Evolutionary conservation across 306 rosid species (phyloP).

Genomic region (Dryas octopetala): DNA sequence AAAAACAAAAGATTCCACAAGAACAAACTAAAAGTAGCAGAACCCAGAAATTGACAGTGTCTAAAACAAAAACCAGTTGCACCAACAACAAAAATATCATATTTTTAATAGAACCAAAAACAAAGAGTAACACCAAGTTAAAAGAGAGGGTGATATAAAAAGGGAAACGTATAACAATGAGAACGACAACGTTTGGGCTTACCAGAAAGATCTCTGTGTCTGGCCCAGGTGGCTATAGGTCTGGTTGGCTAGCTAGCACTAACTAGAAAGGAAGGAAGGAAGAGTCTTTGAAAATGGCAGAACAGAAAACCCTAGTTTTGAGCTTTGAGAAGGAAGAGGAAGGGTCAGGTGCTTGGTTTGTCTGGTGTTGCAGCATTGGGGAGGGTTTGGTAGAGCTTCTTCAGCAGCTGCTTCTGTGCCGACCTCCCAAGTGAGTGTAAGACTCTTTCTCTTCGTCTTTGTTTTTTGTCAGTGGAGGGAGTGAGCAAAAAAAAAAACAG

Average conservation of each 20-base stretch:
- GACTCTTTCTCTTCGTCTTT: conserved; percentile 20
- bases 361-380: conserved; percentile 8
- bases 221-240: conserved; percentile 4
- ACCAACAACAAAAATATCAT: conserved; percentile 2
- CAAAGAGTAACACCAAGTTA: background rate
- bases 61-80: background rate
- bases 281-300: background rate
- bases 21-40: background rate
- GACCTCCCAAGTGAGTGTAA: conserved; percentile 47
- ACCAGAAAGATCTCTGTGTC: conserved; percentile 20
- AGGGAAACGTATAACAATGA: conserved; percentile 2
- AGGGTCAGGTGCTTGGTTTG: background rate
- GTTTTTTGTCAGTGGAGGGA: conserved; percentile 37
- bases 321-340: background rate
- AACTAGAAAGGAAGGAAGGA: background rate
- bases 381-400: conserved; percentile 17
- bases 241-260: background rate
- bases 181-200: conserved; percentile 3
- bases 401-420: conserved; percentile 32
- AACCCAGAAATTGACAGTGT: background rate
- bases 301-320: conserved; percentile 28
- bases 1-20: background rate
- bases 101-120: background rate
- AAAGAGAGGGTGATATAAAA: background rate
- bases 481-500: conserved; percentile 10